Percentiles rank a stretch among this genome's conserved stretches.
Conservation (phyloP, 1,284 basidiomycete genomes). For the Ganoderma meredithae region DNA sequence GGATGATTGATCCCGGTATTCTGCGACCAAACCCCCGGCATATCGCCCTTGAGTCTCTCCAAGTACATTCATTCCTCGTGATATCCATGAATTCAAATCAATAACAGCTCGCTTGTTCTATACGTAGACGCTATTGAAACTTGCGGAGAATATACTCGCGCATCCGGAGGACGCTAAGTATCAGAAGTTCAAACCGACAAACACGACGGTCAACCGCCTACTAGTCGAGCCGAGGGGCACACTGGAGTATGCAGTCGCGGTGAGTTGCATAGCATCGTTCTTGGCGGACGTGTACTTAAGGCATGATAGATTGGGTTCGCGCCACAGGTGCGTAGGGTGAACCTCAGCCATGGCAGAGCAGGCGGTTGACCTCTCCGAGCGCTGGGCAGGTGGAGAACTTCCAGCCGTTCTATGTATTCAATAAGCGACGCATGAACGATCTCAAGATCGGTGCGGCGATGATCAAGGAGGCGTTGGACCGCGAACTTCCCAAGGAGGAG, state of each 20-base stretch:
- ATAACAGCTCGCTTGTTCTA: constrained; percentile 16
- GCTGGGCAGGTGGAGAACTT: constrained; percentile 48
- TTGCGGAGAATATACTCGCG: constrained; percentile 76
- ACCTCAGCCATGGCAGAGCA: not conserved
- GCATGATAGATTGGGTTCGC: constrained; percentile 69
- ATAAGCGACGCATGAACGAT: constrained; percentile 57
- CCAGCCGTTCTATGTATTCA: constrained; percentile 69
- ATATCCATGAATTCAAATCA: not conserved
- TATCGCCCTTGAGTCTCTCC: constrained; percentile 64
- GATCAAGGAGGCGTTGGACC: constrained; percentile 64
- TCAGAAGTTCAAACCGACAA: constrained; percentile 77
- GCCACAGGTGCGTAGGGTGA: constrained; percentile 53
- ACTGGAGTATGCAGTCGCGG: constrained; percentile 79
- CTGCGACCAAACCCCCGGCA: constrained; percentile 71
- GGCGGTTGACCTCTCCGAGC: constrained; percentile 11
- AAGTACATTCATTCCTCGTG: constrained; percentile 50
- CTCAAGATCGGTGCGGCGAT: constrained; percentile 69
- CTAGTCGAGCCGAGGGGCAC: constrained; percentile 72
- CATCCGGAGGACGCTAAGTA: constrained; percentile 77
- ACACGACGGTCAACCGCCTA: constrained; percentile 67
- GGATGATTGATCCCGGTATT: constrained; percentile 82
- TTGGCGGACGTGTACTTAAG: not conserved
- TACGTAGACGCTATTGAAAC: constrained; percentile 65
- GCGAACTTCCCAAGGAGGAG: constrained; percentile 62
- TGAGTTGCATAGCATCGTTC: constrained; percentile 41